A percentile compares a stretch with the other conserved stretches of the same genome.
phyloP scores from a whole-genome alignment of 192 early-diverging fungal genomes.

The Gigaspora rosea region DNA sequence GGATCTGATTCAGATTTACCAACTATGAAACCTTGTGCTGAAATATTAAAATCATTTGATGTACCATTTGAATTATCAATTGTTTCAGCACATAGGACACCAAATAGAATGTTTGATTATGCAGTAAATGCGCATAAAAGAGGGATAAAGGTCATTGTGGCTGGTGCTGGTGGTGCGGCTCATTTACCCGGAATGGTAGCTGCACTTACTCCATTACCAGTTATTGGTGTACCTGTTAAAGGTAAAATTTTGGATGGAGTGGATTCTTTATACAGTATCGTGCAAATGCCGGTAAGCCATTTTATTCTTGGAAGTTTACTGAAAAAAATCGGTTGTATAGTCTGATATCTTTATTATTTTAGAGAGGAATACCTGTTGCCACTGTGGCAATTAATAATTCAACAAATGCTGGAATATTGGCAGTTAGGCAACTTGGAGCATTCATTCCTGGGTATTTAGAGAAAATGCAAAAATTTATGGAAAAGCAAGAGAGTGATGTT shows the following conservation, averaged over 20 bases:
- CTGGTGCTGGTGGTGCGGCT: constrained; percentile 97
- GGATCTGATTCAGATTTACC: constrained; percentile 98
- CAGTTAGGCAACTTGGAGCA: constrained; percentile 86
- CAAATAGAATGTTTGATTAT: constrained; percentile 90
- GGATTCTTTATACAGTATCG: constrained; percentile 97
- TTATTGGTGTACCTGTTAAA: constrained; percentile 96
- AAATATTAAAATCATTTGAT: constrained; percentile 84
- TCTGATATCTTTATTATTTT: constrained; percentile 6
- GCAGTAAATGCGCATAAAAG: constrained; percentile 83
- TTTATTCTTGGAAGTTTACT: neutral
- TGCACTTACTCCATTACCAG: constrained; percentile 93
- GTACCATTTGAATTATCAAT: constrained; percentile 97
- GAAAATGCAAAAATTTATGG: constrained; percentile 77
- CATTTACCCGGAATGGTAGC: constrained; percentile 99
- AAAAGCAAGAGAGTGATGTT: constrained; percentile 85
- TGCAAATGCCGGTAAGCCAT: constrained; percentile 93
- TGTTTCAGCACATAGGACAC: constrained; percentile 97
- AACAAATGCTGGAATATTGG: constrained; percentile 93
- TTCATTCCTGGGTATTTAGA: constrained; percentile 73
- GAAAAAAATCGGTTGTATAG: neutral
- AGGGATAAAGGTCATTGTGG: constrained; percentile 96
- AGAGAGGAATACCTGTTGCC: constrained; percentile 97
- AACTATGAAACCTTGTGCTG: constrained; percentile 87
- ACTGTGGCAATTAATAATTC: constrained; percentile 99
- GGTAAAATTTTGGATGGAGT: constrained; percentile 91